Percentiles rank a stretch among this genome's conserved stretches.
phyloP scores from a whole-genome alignment of 2,329 filamentous ascomycete species.

The Penicillium hesseltinei region DNA sequence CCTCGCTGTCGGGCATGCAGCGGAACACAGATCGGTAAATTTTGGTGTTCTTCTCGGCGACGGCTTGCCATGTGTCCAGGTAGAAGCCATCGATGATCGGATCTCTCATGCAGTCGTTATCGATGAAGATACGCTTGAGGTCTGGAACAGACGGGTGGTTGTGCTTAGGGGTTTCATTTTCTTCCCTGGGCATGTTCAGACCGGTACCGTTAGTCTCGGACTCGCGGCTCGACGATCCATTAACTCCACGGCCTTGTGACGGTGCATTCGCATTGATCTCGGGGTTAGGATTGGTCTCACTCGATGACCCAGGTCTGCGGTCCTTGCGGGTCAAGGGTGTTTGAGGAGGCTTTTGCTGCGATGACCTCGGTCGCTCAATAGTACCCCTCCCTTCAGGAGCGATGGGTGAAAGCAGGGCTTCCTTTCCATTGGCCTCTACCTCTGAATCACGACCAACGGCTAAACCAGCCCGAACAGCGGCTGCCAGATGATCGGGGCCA shows the following conservation, averaged over 20 bases:
- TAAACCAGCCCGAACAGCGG: conserved; percentile 59
- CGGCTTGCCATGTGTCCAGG: conserved; percentile 80
- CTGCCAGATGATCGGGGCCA: conserved; percentile 72
- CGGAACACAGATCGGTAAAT: conserved; percentile 91
- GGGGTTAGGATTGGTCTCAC: conserved; percentile 17
- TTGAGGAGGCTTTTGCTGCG: conserved; percentile 35
- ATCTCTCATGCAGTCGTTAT: conserved; percentile 92
- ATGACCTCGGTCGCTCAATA: conserved; percentile 51
- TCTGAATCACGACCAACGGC: conserved; percentile 69
- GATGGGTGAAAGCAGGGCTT: conserved; percentile 67
- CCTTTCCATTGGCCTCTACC: conserved; percentile 62
- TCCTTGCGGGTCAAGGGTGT: conserved; percentile 21
- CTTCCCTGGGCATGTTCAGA: conserved; percentile 49
- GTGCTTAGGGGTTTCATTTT: conserved; percentile 51
- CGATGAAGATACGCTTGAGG: conserved; percentile 69
- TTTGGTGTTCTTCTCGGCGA: conserved; percentile 92
- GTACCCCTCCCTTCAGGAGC: conserved; percentile 64
- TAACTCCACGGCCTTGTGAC: conserved; percentile 56
- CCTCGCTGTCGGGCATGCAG: conserved; percentile 95
- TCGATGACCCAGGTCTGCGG: conserved; percentile 15
- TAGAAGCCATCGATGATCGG: conserved; percentile 80
- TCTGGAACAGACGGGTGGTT: conserved; percentile 57
- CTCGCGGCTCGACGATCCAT: conserved; percentile 70
- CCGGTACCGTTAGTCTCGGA: conserved; percentile 82
- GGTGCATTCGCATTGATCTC: conserved; percentile 23